Percentiles rank a stretch among this genome's conserved stretches.
Evolutionary conservation across 2,329 filamentous ascomycete genomes (phyloP).

Genomic region (Fusarium longipes): DNA sequence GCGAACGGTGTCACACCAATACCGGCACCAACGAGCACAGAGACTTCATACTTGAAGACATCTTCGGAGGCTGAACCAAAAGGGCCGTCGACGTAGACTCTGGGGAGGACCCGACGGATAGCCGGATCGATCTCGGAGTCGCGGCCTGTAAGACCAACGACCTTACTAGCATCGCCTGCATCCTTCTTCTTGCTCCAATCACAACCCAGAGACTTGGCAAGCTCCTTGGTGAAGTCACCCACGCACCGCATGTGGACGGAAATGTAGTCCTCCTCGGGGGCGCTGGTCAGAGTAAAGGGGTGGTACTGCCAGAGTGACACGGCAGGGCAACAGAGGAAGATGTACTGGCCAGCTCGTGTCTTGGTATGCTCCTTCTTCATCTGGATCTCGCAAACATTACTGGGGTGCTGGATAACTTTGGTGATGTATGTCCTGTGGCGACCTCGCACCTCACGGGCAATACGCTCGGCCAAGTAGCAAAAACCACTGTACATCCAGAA

Average conservation of each 20-base stretch:
- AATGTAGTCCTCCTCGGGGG: constrained; percentile 90
- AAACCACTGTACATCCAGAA: constrained; percentile 90
- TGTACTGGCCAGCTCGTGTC: constrained; percentile 85
- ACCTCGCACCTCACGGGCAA: constrained; percentile 81
- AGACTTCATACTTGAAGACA: constrained; percentile 88
- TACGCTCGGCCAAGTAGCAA: constrained; percentile 81
- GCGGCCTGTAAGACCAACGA: constrained; percentile 74
- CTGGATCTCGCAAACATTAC: constrained; percentile 90
- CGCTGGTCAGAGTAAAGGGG: constrained; percentile 86
- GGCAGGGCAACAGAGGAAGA: constrained; percentile 88
- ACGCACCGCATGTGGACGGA: constrained; percentile 85
- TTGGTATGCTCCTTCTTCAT: constrained; percentile 91
- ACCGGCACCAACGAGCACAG: constrained; percentile 82
- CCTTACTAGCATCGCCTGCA: constrained; percentile 65
- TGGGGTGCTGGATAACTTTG: constrained; percentile 89
- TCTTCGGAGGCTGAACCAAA: constrained; percentile 89
- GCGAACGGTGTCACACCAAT: constrained; percentile 90
- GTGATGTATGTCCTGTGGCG: constrained; percentile 87
- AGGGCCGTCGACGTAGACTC: constrained; percentile 85
- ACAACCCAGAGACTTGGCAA: constrained; percentile 79
- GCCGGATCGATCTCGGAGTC: constrained; percentile 72
- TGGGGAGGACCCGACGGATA: constrained; percentile 78
- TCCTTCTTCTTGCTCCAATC: constrained; percentile 68
- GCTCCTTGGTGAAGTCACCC: constrained; percentile 81
- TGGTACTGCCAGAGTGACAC: constrained; percentile 91